These are phyloP conservation scores for Colletotrichum sp. DNA, from an alignment of 2,329 filamentous ascomycete species.

Conservation along the genomic window DNA sequence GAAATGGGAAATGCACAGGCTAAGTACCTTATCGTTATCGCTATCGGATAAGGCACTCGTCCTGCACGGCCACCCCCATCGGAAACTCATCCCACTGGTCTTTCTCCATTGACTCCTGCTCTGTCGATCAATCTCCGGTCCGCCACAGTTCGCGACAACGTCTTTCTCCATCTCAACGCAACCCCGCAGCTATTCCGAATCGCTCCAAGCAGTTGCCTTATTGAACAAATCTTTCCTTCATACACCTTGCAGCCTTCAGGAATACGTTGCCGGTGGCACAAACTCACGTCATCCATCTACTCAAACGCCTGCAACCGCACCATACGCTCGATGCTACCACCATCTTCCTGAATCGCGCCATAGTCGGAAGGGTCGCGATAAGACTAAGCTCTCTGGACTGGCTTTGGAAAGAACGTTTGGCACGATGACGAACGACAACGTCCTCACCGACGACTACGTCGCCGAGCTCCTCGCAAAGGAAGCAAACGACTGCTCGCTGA, in stretches of 20 bases:
- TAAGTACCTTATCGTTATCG: background rate
- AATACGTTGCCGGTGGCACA: background rate
- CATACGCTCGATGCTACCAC: background rate
- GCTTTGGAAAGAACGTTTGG: background rate
- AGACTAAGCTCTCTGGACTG: background rate
- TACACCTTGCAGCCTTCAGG: background rate
- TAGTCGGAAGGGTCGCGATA: background rate
- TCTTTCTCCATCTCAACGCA: background rate
- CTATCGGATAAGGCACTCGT: background rate
- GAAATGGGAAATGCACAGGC: constrained; percentile 24
- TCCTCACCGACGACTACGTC: constrained; percentile 77
- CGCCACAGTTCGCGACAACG: constrained; percentile 7
- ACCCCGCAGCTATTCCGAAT: background rate
- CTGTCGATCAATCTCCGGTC: constrained; percentile 1
- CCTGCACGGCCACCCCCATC: background rate
- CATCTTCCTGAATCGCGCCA: background rate
- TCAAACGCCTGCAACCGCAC: background rate
- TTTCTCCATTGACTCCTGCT: background rate
- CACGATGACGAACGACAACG: constrained; percentile 49
- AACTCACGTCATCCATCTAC: background rate
- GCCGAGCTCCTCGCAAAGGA: constrained; percentile 81
- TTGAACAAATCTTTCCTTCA: background rate
- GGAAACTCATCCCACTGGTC: background rate
- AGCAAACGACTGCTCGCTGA: constrained; percentile 73
- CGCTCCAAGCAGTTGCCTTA: background rate